Conservation (phyloP, 441 rosid species). For the Populus hybrid region DNA sequence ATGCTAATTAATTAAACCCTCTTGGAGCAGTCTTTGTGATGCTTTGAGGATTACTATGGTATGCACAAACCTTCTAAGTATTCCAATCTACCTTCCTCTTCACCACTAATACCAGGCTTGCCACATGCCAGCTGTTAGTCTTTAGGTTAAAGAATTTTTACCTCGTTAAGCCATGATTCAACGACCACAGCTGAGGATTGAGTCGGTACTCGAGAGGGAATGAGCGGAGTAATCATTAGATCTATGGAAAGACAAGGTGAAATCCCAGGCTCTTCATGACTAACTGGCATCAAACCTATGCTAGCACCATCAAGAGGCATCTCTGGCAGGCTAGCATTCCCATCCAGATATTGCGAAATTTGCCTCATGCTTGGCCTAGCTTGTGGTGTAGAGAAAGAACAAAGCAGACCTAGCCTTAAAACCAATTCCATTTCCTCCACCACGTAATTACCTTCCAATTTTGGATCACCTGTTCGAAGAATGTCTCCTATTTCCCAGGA, state of each 20-base stretch:
- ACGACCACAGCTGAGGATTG: constrained; percentile 20
- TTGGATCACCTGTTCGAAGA: constrained; percentile 38
- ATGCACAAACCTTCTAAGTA: too few relatives aligned
- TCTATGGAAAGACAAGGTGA: background rate
- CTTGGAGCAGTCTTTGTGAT: too few relatives aligned
- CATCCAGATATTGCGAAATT: constrained; percentile 43
- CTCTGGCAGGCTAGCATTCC: constrained; percentile 33
- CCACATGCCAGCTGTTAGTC: too few relatives aligned
- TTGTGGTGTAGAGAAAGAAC: constrained; percentile 36
- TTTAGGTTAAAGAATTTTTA: too few relatives aligned
- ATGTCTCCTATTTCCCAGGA: constrained; percentile 43
- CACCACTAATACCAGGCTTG: too few relatives aligned
- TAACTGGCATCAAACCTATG: constrained; percentile 16
- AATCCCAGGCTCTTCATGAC: background rate
- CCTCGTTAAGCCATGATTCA: constrained; percentile 2
- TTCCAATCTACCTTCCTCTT: too few relatives aligned
- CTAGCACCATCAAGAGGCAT: constrained; percentile 24
- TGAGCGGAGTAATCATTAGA: background rate
- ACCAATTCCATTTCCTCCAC: constrained; percentile 54
- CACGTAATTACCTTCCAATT: constrained; percentile 36
- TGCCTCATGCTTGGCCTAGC: constrained; percentile 50
- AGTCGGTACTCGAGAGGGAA: constrained; percentile 12
- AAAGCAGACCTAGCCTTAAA: constrained; percentile 50
- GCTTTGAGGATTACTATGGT: too few relatives aligned
- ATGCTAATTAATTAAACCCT: too few relatives aligned